Percentiles rank a stretch among this genome's conserved stretches.
Evolutionary conservation across 768 basidiomycete species (phyloP).

Genomic region (Calvatia gigantea): DNA sequence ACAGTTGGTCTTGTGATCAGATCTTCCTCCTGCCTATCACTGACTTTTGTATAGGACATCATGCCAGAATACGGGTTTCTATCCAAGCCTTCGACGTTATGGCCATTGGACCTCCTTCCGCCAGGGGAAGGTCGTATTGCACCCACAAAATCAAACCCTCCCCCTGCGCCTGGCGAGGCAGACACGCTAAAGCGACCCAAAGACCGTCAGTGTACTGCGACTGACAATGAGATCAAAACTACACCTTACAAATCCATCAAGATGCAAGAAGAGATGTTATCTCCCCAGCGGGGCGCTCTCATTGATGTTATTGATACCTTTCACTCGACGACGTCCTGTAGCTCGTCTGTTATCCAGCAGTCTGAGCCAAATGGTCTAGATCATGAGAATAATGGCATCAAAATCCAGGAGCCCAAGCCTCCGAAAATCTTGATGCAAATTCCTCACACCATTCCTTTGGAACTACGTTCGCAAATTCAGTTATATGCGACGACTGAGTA

Average conservation of each 20-base stretch:
- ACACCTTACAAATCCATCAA: slow-evolving; percentile 16
- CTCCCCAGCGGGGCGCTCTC: not conserved
- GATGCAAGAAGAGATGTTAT: slow-evolving; percentile 30
- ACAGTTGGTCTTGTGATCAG: slow-evolving; percentile 38
- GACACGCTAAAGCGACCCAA: slow-evolving; percentile 40
- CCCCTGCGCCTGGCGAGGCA: slow-evolving; percentile 46
- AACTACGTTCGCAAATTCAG: slow-evolving; percentile 66
- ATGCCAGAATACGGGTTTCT: slow-evolving; percentile 62
- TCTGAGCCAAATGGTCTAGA: not conserved
- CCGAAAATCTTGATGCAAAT: slow-evolving; percentile 55
- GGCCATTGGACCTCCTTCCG: slow-evolving; percentile 47
- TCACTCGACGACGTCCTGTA: not conserved
- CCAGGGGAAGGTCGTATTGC: slow-evolving; percentile 31
- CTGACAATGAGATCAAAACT: slow-evolving; percentile 15
- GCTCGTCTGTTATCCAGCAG: not conserved
- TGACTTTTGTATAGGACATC: slow-evolving; percentile 51
- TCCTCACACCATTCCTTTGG: slow-evolving; percentile 38
- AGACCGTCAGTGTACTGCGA: slow-evolving; percentile 22
- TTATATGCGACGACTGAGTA: slow-evolving; percentile 74
- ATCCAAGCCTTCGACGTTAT: slow-evolving; percentile 53
- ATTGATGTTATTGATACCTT: not conserved
- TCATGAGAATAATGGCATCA: slow-evolving; percentile 6
- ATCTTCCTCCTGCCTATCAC: not conserved
- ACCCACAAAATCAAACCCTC: slow-evolving; percentile 34
- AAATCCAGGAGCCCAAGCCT: slow-evolving; percentile 50